Conservation (phyloP, 202 grass and related monocot species). For the Hordeum pubiflorum region DNA sequence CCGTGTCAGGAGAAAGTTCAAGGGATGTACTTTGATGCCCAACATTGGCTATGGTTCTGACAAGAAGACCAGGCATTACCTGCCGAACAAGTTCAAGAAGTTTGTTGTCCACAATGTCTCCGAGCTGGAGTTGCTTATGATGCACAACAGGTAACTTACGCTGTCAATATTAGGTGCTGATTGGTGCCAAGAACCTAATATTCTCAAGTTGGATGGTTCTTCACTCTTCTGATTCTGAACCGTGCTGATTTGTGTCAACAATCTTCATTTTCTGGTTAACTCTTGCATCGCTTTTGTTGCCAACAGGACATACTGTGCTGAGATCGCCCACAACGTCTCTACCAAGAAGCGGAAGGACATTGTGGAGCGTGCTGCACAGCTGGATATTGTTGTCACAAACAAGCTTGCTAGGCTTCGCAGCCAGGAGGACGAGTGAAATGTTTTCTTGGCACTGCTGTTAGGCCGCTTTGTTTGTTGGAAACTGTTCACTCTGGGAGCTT, state of each 20-base stretch:
- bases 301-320: slow-evolving; percentile 78
- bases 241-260: not conserved
- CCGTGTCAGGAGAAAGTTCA: slow-evolving; percentile 63
- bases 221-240: not conserved
- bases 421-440: slow-evolving; percentile 64
- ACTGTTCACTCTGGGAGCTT: not conserved
- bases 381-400: slow-evolving; percentile 85
- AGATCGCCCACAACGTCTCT: slow-evolving; percentile 77
- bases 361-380: slow-evolving; percentile 67
- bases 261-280: not conserved
- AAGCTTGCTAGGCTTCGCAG: slow-evolving; percentile 67
- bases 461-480: slow-evolving; percentile 5
- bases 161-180: not conserved
- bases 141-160: slow-evolving; percentile 72
- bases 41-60: slow-evolving; percentile 76
- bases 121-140: slow-evolving; percentile 81
- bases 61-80: slow-evolving; percentile 73
- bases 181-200: not conserved
- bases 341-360: slow-evolving; percentile 89
- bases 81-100: slow-evolving; percentile 88
- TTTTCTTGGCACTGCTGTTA: not conserved
- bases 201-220: not conserved
- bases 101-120: slow-evolving; percentile 78
- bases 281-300: not conserved
- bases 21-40: slow-evolving; percentile 71